A percentile compares a stretch with the other conserved stretches of the same genome.
These are phyloP conservation scores for Plasmodium reichenowi DNA, from an alignment of 169 alveolate genomes.

Conservation along the genomic window DNA sequence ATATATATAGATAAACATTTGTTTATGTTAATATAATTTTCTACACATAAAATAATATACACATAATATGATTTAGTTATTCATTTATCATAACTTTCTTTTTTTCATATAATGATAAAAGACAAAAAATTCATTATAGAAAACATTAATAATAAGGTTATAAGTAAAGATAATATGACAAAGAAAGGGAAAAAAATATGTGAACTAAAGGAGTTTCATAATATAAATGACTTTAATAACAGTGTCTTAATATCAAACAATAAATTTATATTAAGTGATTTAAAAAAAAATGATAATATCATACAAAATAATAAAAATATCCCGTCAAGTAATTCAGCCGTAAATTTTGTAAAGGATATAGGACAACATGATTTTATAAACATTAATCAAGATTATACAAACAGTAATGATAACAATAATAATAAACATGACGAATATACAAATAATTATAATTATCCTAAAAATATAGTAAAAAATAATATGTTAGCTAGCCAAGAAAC, in stretches of 20 bases:
- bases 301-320: slow-evolving; percentile 2
- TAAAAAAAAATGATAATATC: slow-evolving; percentile 15
- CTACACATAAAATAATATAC: too few relatives aligned
- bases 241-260: slow-evolving; percentile 18
- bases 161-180: slow-evolving; percentile 15
- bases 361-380: too few relatives aligned
- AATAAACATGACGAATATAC: too few relatives aligned
- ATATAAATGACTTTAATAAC: slow-evolving; percentile 9
- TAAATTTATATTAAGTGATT: slow-evolving; percentile 16
- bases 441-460: too few relatives aligned
- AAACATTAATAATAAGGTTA: slow-evolving; percentile 38
- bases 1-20: not conserved
- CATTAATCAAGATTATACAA: too few relatives aligned
- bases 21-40: not conserved
- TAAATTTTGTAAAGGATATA: too few relatives aligned
- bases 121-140: slow-evolving; percentile 47
- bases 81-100: not conserved
- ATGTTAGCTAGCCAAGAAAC: too few relatives aligned
- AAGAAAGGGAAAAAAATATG: slow-evolving; percentile 18
- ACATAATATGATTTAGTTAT: too few relatives aligned
- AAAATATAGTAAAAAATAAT: too few relatives aligned
- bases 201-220: slow-evolving; percentile 32
- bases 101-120: slow-evolving; percentile 59
- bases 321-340: too few relatives aligned
- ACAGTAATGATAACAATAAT: too few relatives aligned